These are phyloP conservation scores for Catenaria anguillulae DNA, from an alignment of 371 early-diverging fungal species.

Conservation along the genomic window DNA sequence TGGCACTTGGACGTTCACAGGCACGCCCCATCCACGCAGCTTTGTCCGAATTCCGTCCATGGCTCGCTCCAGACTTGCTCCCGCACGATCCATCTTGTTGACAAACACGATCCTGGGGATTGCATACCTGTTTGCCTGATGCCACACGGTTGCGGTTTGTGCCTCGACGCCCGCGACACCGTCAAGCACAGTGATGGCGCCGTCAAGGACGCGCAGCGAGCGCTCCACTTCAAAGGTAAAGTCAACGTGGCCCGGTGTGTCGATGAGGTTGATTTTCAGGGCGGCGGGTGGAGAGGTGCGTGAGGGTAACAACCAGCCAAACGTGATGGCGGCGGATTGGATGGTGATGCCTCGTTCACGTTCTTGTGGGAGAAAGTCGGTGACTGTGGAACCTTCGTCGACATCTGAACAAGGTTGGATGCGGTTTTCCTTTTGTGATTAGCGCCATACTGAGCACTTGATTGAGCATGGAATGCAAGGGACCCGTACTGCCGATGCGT, in stretches of 20 bases:
- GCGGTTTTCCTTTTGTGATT: conserved; percentile 18
- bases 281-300: neutral
- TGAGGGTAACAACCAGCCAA: conserved; percentile 52
- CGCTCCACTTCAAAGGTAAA: conserved; percentile 94
- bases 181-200: conserved; percentile 80
- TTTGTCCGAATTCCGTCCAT: conserved; percentile 45
- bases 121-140: conserved; percentile 65
- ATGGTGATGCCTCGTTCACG: conserved; percentile 92
- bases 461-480: neutral
- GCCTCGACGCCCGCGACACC: conserved; percentile 94
- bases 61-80: conserved; percentile 51
- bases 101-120: conserved; percentile 77
- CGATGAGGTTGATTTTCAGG: conserved; percentile 66
- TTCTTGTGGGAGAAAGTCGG: conserved; percentile 81
- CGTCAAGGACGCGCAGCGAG: conserved; percentile 79
- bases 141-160: conserved; percentile 90
- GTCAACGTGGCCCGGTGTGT: conserved; percentile 94
- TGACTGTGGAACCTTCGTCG: conserved; percentile 83
- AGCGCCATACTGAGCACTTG: neutral
- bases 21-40: conserved; percentile 40
- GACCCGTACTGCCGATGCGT: conserved; percentile 61
- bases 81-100: conserved; percentile 87
- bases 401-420: too few relatives aligned
- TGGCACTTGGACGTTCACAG: conserved; percentile 62
- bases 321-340: conserved; percentile 84